phyloP scores from a whole-genome alignment of 148 eudicot species.

The Dysphania ambrosioides region DNA sequence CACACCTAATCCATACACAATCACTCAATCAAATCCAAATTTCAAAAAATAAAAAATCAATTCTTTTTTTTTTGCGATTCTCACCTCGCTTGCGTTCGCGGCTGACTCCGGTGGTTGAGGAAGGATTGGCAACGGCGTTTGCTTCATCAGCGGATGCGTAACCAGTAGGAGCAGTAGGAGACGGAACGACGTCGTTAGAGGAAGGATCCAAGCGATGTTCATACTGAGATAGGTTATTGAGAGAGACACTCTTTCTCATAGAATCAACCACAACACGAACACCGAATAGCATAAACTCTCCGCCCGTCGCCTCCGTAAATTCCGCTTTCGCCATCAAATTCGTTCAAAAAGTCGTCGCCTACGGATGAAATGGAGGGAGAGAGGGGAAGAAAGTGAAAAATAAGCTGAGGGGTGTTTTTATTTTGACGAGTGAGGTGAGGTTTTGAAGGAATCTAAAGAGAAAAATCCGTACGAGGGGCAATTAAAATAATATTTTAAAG shows the following conservation, averaged over 20 bases:
- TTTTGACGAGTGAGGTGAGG: not conserved
- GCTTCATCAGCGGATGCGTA: constrained; percentile 80
- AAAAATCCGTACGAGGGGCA: constrained; percentile 25
- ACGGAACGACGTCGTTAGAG: constrained; percentile 11
- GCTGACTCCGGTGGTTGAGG: constrained; percentile 16
- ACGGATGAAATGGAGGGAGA: constrained; percentile 15
- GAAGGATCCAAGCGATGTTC: constrained; percentile 31
- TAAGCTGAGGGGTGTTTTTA: not conserved
- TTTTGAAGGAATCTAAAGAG: constrained; percentile 24
- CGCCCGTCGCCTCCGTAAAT: constrained; percentile 6
- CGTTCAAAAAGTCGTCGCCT: constrained; percentile 2
- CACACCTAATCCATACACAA: constrained; percentile 37
- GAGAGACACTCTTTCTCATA: constrained; percentile 76
- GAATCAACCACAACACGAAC: constrained; percentile 66
- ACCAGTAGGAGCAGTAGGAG: constrained; percentile 16
- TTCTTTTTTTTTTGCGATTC: not conserved
- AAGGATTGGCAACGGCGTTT: constrained; percentile 28
- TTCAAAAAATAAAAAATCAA: not conserved
- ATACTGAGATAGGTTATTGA: constrained; percentile 68
- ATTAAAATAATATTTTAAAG: not conserved
- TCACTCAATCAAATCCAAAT: constrained; percentile 4
- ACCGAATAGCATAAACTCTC: constrained; percentile 69
- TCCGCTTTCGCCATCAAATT: constrained; percentile 17
- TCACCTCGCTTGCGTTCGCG: constrained; percentile 77
- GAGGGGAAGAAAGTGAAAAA: not conserved